phyloP scores from a whole-genome alignment of 768 basidiomycete species.

The Serendipita sp. region DNA sequence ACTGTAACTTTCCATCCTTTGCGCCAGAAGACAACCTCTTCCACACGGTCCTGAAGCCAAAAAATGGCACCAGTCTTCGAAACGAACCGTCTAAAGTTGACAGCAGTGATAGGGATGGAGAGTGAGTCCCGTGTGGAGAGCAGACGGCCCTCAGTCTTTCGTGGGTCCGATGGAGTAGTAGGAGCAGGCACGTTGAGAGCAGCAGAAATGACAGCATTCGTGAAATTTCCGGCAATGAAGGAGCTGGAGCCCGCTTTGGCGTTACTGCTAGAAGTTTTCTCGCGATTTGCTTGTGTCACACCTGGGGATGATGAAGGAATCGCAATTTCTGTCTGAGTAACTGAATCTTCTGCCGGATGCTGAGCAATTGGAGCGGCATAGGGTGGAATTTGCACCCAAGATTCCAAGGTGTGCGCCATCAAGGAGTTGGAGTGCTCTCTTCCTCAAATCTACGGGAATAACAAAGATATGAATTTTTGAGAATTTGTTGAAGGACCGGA shows the following conservation, averaged over 20 bases:
- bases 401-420: neutral
- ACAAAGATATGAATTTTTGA: too few relatives aligned
- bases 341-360: too few relatives aligned
- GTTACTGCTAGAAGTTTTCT: neutral
- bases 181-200: constrained; percentile 7
- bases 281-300: neutral
- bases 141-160: constrained; percentile 18
- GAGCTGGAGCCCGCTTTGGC: neutral
- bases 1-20: constrained; percentile 54
- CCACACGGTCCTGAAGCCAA: constrained; percentile 77
- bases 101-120: constrained; percentile 58
- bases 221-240: constrained; percentile 2
- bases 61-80: constrained; percentile 62
- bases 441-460: too few relatives aligned
- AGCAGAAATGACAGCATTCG: constrained; percentile 9
- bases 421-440: neutral
- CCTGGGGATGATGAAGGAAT: neutral
- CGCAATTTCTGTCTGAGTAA: neutral
- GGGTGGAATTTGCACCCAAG: constrained; percentile 1
- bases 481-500: too few relatives aligned
- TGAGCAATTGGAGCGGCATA: neutral
- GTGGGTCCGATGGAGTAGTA: constrained; percentile 1
- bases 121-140: constrained; percentile 51
- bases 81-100: constrained; percentile 70
- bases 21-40: constrained; percentile 75